Base-by-base conservation (phyloP, 768 basidiomycete species). In the Panellus pusillus region DNA sequence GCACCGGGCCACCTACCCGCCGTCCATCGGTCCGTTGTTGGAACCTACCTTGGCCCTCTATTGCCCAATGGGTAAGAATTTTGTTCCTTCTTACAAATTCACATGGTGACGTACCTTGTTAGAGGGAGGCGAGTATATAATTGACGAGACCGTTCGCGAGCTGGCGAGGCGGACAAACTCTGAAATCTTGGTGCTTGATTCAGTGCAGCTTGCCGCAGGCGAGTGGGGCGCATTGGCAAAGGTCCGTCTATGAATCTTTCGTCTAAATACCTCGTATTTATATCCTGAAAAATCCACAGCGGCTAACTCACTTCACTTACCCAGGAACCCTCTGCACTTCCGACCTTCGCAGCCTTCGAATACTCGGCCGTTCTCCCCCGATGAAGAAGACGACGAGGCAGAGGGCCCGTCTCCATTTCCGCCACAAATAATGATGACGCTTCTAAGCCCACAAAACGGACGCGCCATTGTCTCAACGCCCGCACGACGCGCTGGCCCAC, bases 1-100 rank as follows among this genome's bases (percentile, higher is more conserved):
- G 65, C 82, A 90, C 58, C 79, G 82, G 17, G 84, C 90, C 12
- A 74, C 83, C 0, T 86, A 84, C 68, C 54, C 81, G 13, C 71
- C 86, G 9, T 68, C 75, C 3, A 65, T 78, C 6, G 81, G 79
- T 14, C 74, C 81, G 24, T 78, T 80, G 0, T 63, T 82, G 28
- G 92, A 94, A 65, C 93, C 93, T 4, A 91, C 89, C 0, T 72
- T 95, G n/a, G 89, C 84, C 0, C 70, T 95, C 5, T 93, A 91
- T 68, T 92, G 89, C 58, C 95, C 94, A 6, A 86, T 92, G 54
- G 80, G 58, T 60, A 28, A 18, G 40, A 24, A 31, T 19, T 1
- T 20, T 77, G 66, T 18, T 42, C 13, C 7, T 14, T 17, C 14
- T 54, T 57, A 53, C 27, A 17, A 19, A 39, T 4, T 1, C 15